Conservation (phyloP, 345 rosid genomes). For the Citrus sp. region DNA sequence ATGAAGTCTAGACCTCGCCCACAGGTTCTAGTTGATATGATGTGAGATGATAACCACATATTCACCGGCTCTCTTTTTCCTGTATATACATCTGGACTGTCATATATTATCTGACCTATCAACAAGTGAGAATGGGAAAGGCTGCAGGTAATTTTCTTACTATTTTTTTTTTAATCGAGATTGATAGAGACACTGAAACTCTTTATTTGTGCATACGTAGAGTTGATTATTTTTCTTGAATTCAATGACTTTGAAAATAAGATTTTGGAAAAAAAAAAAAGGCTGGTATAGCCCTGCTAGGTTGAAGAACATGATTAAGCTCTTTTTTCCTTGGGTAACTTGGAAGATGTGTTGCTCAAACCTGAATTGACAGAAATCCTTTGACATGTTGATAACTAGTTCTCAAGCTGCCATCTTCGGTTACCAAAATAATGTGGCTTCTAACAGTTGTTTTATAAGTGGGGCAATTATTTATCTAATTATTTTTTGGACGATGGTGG, state of each 20-base stretch:
- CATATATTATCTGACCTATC: conserved; percentile 11
- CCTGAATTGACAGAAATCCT: background rate
- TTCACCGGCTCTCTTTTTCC: conserved; percentile 14
- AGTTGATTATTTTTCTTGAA: background rate
- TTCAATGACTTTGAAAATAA: background rate
- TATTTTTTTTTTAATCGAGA: background rate
- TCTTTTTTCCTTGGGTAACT: background rate
- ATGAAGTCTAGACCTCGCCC: conserved; percentile 48
- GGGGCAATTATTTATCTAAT: background rate
- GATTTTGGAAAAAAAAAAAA: too few species aligned
- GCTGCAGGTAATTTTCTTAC: conserved; percentile 27
- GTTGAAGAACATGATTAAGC: background rate
- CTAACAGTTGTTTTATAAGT: background rate
- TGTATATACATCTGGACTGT: conserved; percentile 21
- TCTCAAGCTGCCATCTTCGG: background rate
- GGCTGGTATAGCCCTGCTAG: background rate
- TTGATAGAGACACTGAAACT: background rate
- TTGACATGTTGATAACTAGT: background rate
- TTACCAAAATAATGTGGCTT: background rate
- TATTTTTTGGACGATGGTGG: too few species aligned
- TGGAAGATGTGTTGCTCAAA: background rate
- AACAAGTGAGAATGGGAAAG: conserved; percentile 5
- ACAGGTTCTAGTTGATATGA: conserved; percentile 28
- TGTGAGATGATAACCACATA: conserved; percentile 24
- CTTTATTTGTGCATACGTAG: background rate